Base-by-base conservation (phyloP, 352 stramenopile genomes). In the Globisporangium radiosum region DNA sequence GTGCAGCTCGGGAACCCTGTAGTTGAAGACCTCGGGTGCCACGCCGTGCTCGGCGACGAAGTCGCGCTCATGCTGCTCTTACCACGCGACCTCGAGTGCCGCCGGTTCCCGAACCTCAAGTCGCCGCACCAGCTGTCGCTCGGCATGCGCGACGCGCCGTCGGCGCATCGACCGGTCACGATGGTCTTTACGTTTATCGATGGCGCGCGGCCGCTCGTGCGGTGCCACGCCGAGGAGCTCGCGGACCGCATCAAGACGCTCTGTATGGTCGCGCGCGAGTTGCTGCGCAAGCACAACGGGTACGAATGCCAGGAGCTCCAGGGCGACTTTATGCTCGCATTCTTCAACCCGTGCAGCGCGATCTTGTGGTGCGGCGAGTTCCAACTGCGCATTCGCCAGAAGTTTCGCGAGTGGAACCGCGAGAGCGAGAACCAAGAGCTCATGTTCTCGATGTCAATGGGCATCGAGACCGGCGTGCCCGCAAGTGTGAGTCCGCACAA, bases 181-280 rank as follows among this genome's bases (percentile, higher is more conserved):
- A 94, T 95, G 83, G 86, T 95, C 25, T 95, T 95, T 51, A 95
- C 86, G 14, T 95, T 94, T 57, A 94, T 95, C 39, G 86, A 95
- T 79, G 83, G 83, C 15, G 83, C 84, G 47, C 78, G 84, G 1
- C 82, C 83, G 8, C 74, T 95, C 10, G 84, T 95, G 63, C 81
- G 85, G 7, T 88, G 72, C 55, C 81, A 95, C 57, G 86, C 86
- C 0, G 82, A 95, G 65, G 78, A 90, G 47, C 76, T 95, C 36
- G 83, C 85, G 11, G 83, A 91, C 52, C 81, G 86, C 0, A 90
- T 95, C 54, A 95, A 95, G 67, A 85, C 69, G 15, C 72, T 94
- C 43, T 94, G 85, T 68, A 81, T 82, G 54, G 70, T 93, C 2
- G 85, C 85, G 17, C 78, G 85, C 5, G 71, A 91, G 59, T 48